A percentile compares a stretch with the other conserved stretches of the same genome.
phyloP scores from a whole-genome alignment of 1,284 basidiomycete genomes.

The Ustilago trichophora region DNA sequence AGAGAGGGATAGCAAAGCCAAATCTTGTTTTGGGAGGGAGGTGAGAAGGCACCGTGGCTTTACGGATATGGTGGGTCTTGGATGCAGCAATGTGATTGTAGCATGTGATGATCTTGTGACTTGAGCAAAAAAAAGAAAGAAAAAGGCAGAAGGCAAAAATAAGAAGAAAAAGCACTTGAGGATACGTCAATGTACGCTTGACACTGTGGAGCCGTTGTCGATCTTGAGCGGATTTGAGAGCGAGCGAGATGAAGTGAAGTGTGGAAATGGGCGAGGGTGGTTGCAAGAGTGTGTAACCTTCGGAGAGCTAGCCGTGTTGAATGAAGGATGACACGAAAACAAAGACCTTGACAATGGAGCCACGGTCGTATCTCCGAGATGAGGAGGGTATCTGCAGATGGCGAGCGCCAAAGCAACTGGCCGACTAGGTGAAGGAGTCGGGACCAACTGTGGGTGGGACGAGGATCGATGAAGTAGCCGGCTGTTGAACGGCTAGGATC shows the following conservation, averaged over 20 bases:
- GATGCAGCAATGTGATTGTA: slow-evolving; percentile 24
- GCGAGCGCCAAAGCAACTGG: no score
- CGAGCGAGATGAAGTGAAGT: slow-evolving; percentile 16
- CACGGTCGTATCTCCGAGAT: neutral
- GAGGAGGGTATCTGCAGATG: no score
- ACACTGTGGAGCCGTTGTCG: slow-evolving; percentile 1
- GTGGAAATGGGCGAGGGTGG: slow-evolving; percentile 10
- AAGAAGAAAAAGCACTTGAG: neutral
- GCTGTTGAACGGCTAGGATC: slow-evolving; percentile 2
- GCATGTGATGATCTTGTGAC: slow-evolving; percentile 5
- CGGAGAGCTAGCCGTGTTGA: neutral
- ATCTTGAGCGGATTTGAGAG: neutral
- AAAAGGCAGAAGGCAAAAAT: neutral
- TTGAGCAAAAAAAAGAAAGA: slow-evolving; percentile 6
- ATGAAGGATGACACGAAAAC: neutral
- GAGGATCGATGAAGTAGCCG: neutral
- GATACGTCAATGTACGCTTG: neutral
- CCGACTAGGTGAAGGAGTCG: neutral
- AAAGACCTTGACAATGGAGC: neutral
- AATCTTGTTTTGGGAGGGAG: slow-evolving; percentile 13
- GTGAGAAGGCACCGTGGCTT: slow-evolving; percentile 10
- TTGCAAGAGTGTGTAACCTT: neutral
- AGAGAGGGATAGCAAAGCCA: slow-evolving; percentile 13
- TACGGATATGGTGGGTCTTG: slow-evolving; percentile 16
- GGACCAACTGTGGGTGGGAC: neutral